Conservation (phyloP, 768 basidiomycete genomes). For the Hygrophorus pudorinus region DNA sequence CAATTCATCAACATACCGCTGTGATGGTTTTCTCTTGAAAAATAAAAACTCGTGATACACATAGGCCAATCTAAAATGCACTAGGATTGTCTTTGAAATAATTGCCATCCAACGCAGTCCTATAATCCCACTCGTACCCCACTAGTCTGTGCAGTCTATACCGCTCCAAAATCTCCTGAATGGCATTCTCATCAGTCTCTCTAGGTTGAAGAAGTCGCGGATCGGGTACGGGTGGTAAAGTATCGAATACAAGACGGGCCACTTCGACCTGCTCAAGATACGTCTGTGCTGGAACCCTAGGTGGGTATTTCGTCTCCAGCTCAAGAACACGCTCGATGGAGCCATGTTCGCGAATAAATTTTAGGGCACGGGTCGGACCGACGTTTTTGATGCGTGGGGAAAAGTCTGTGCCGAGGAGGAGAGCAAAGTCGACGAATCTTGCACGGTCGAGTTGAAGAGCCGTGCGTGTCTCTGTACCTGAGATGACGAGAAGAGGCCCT, state of each 20-base stretch:
- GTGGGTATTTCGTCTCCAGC: constrained; percentile 38
- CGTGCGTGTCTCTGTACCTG: constrained; percentile 50
- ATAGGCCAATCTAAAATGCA: constrained; percentile 13
- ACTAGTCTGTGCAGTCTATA: constrained; percentile 38
- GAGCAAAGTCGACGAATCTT: constrained; percentile 72
- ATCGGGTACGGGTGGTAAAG: constrained; percentile 54
- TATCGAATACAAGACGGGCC: constrained; percentile 57
- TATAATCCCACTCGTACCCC: constrained; percentile 31
- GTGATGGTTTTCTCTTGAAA: too few species aligned
- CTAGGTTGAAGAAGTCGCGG: constrained; percentile 21
- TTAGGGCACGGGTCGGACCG: constrained; percentile 70
- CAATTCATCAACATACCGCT: too few species aligned
- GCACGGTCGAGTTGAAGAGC: constrained; percentile 45
- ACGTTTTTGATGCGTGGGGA: constrained; percentile 75
- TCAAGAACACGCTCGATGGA: constrained; percentile 64
- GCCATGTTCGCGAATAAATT: constrained; percentile 60
- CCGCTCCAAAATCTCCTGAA: constrained; percentile 37
- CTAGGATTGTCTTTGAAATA: constrained; percentile 59
- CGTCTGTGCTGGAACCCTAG: constrained; percentile 30
- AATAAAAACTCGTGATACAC: too few species aligned
- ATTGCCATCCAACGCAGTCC: constrained; percentile 45
- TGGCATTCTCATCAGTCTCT: constrained; percentile 29
- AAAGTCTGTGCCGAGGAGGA: constrained; percentile 88
- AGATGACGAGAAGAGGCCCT: constrained; percentile 53
- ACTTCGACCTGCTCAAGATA: constrained; percentile 58